Evolutionary conservation across 2,329 filamentous ascomycete genomes (phyloP).

Genomic region (Colletotrichum tropicale): DNA sequence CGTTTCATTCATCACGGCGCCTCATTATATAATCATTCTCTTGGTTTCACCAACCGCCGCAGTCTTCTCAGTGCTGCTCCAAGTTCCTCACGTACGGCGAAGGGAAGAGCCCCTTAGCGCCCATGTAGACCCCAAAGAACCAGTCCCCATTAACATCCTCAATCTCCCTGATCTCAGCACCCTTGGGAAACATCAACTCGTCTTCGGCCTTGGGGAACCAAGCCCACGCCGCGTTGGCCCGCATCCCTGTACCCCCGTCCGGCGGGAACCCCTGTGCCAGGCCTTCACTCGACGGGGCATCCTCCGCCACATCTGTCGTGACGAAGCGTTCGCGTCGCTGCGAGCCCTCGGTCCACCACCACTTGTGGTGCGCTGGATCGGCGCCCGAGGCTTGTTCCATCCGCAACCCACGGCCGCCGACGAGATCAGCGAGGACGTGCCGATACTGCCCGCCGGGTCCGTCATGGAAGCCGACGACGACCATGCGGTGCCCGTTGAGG

Average conservation of each 20-base stretch:
- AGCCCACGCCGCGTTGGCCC: constrained; percentile 71
- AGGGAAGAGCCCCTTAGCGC: constrained; percentile 79
- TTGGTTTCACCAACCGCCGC: neutral
- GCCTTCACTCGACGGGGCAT: constrained; percentile 38
- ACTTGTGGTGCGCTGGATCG: constrained; percentile 45
- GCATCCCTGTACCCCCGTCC: constrained; percentile 73
- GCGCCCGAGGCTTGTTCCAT: constrained; percentile 53
- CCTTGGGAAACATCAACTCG: constrained; percentile 83
- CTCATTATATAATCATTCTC: neutral
- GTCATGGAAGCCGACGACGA: constrained; percentile 77
- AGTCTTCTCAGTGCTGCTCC: constrained; percentile 10
- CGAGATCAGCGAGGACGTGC: constrained; percentile 71
- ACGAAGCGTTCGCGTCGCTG: constrained; percentile 51
- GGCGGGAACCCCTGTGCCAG: constrained; percentile 64
- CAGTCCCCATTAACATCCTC: constrained; percentile 92
- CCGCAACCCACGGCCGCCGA: constrained; percentile 76
- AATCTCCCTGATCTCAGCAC: constrained; percentile 82
- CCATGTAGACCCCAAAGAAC: constrained; percentile 88
- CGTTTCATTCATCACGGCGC: neutral
- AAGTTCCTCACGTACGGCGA: constrained; percentile 71
- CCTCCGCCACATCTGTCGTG: constrained; percentile 53
- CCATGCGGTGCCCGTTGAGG: constrained; percentile 81
- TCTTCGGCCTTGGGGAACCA: constrained; percentile 76
- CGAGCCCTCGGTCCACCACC: constrained; percentile 54
- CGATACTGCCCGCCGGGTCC: constrained; percentile 70